Evolutionary conservation across 2,329 filamentous ascomycete genomes (phyloP).

Genomic region (Aspergillus versicolor): DNA sequence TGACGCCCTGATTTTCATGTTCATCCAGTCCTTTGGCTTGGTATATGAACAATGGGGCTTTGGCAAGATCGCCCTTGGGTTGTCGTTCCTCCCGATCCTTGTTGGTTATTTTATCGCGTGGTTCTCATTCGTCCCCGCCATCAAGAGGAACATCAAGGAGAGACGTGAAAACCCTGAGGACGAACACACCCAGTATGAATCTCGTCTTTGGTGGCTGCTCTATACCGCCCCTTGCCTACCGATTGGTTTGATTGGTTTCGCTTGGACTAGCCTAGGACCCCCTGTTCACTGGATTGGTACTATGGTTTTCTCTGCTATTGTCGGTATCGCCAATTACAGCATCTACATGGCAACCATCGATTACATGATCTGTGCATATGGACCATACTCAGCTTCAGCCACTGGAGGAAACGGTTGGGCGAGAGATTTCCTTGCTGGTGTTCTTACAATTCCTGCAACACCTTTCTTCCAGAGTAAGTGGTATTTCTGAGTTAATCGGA

Average conservation of each 20-base stretch:
- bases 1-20: conserved; percentile 67
- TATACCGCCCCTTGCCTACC: conserved; percentile 60
- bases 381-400: conserved; percentile 64
- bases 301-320: conserved; percentile 59
- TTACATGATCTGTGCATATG: conserved; percentile 68
- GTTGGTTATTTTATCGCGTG: conserved; percentile 63
- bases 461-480: conserved; percentile 48
- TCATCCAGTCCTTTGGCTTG: conserved; percentile 61
- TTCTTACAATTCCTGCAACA: conserved; percentile 60
- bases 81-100: conserved; percentile 57
- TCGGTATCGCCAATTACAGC: conserved; percentile 63
- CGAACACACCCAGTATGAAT: conserved; percentile 64
- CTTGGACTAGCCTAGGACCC: conserved; percentile 59
- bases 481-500: neutral
- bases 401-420: conserved; percentile 67
- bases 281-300: conserved; percentile 61
- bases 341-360: conserved; percentile 69
- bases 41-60: conserved; percentile 64
- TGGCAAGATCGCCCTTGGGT: conserved; percentile 46
- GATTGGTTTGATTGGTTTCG: conserved; percentile 63
- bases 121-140: conserved; percentile 56
- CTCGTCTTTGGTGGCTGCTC: conserved; percentile 60
- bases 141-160: conserved; percentile 50
- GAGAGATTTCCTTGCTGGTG: conserved; percentile 63
- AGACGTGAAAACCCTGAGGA: conserved; percentile 48